Base-by-base conservation (phyloP, 306 rosid genomes). In the Citrullus amarus region DNA sequence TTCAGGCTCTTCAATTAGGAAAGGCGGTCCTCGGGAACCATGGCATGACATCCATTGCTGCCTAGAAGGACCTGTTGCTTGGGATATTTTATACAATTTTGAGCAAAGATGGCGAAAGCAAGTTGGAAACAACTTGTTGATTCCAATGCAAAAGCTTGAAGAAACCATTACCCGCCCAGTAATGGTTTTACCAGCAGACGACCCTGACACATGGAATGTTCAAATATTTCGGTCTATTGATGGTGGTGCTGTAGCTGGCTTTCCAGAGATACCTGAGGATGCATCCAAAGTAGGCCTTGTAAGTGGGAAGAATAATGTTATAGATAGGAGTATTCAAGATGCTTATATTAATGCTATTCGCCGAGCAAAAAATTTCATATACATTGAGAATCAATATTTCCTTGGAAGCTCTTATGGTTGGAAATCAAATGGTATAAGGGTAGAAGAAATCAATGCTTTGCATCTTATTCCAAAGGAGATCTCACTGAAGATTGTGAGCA, bases 21-120 rank as follows among this genome's bases (percentile, higher is more conserved):
- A 92, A 84, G 93, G 98, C 8, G 97, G 97, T 82, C 98, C 98
- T 18, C 87, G 93, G 84, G 97, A 92, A 85, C 98, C 97, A 7
- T 92, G 98, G 97, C 97, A 95, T 86, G 98, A 95, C 65, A 88
- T 92, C 79, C 97, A 95, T 56, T 88, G 97, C 86, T 82, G 81
- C 59, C 82, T 94, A 30, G 96, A 92, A 86, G 98, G 97, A 4
- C 83, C 86, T 2, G 77, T 86, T 80, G 97, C 98, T 66, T 88
- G 95, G 95, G 97, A 94, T 84, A 95, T 94, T 34, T 50, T 92
- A 62, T 32, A 62, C 85, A 95, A 95, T 79, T 95, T 95, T 76
- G 86, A 91, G 80, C 96, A 91, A 51, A 86, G 98, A 79, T 94
- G 97, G 97, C 79, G 72, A 68, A 91, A 82, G 81, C 92, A 92